Conservation (phyloP, 495 filamentous ascomycete species). For the Aspergillus biplanus region DNA sequence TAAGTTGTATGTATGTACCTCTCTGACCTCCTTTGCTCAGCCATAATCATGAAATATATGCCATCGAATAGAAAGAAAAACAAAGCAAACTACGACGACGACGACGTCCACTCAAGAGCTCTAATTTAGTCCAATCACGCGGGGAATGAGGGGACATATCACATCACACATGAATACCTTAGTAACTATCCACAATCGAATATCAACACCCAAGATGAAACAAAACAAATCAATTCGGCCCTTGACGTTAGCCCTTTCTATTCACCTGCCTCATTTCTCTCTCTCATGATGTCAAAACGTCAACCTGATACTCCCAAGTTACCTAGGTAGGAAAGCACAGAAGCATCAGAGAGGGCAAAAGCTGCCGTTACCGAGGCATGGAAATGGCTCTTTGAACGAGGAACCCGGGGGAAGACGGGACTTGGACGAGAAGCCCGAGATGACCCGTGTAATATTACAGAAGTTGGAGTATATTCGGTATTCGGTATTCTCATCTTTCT, state of each 20-base stretch:
- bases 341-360: not conserved
- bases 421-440: constrained; percentile 4
- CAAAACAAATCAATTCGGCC: too few species aligned
- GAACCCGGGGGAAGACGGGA: constrained; percentile 19
- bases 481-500: not conserved
- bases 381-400: constrained; percentile 18
- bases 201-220: too few species aligned
- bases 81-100: too few species aligned
- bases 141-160: too few species aligned
- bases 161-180: too few species aligned
- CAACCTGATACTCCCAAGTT: not conserved
- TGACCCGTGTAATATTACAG: constrained; percentile 3
- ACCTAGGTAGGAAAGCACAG: not conserved
- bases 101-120: too few species aligned
- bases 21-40: too few species aligned
- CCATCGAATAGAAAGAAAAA: too few species aligned
- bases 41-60: too few species aligned
- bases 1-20: not conserved
- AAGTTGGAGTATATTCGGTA: not conserved
- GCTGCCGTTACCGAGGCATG: constrained; percentile 15
- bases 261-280: not conserved
- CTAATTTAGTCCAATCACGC: too few species aligned
- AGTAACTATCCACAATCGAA: too few species aligned
- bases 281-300: not conserved
- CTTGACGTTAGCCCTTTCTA: too few species aligned